These are phyloP conservation scores for Macrolepiota dolichaula DNA, from an alignment of 768 basidiomycete genomes.

Conservation along the genomic window DNA sequence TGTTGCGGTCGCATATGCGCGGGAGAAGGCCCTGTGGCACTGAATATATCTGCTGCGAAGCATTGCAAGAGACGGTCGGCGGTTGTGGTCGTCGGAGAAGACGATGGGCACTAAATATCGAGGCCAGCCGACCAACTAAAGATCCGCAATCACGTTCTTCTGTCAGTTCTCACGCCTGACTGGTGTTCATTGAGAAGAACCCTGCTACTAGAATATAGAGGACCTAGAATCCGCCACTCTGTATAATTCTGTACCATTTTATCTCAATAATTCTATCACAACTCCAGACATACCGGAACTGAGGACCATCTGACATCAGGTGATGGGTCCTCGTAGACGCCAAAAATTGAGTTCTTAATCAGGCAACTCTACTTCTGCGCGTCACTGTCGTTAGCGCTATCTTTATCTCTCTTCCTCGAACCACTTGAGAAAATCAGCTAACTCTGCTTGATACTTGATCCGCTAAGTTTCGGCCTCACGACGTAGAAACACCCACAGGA, in stretches of 20 bases:
- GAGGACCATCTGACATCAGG: not conserved
- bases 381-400: not conserved
- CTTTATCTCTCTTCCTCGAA: slow-evolving; percentile 27
- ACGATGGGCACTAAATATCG: not conserved
- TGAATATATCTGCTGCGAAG: slow-evolving; percentile 24
- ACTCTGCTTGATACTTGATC: not conserved
- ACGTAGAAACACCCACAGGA: not conserved
- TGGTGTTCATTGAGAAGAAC: not conserved
- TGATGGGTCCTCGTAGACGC: not conserved
- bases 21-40: slow-evolving; percentile 24
- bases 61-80: slow-evolving; percentile 15
- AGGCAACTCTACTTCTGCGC: not conserved
- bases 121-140: not conserved
- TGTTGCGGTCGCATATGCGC: slow-evolving; percentile 57
- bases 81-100: slow-evolving; percentile 1
- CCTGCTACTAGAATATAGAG: not conserved
- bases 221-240: not conserved
- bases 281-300: too few relatives aligned
- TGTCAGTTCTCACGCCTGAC: not conserved
- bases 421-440: not conserved
- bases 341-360: not conserved
- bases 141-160: slow-evolving; percentile 3
- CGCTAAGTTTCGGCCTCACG: not conserved
- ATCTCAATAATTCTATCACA: too few relatives aligned
- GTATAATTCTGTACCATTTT: too few relatives aligned